Base-by-base conservation (phyloP, 768 basidiomycete genomes). In the Leccinum longicurvipes region DNA sequence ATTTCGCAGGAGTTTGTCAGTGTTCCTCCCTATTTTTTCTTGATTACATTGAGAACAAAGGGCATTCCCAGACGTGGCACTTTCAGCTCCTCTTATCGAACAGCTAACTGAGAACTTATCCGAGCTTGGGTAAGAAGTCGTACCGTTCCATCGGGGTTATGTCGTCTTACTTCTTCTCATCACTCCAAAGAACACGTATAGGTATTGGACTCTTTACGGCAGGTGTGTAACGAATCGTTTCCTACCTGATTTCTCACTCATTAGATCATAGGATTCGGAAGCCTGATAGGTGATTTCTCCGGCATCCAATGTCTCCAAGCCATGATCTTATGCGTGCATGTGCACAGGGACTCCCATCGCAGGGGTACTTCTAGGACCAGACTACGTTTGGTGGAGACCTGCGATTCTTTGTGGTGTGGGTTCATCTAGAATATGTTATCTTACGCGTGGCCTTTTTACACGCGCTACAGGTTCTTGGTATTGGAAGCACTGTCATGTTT, bases 331-430 rank as follows among this genome's bases (percentile, higher is more conserved):
- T 62, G 63, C 24, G 45, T 31, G 31, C 3, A 31, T 54, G 21
- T 23, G n/a, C 50, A 32, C 56, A 77, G 82, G 82, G 15, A 77
- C 81, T 0, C 84, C 84, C 7, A 75, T 84, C 21, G 77, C 77
- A 44, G 84, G 84, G 1, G 78, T 78, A 6, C 69, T 85, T 19
- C 69, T 85, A 3, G 75, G 79, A 2, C 57, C 72, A 17, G 62
- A 72, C 6, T 82, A 79, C 54, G 56, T 67, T 2, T 86, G 84
- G 84, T 83, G 81, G 79, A 72, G 74, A 46, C 79, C 82, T 5
- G 76, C 77, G 8, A 54, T 82, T 19, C 81, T 83, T 59, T 72
- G 78, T 34, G 83, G 81, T 50, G 68, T 75, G 58, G 54, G 63
- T 46, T 12, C 45, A 34, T 46, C n/a, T 29, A 14, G 4, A 23